Percentiles rank a stretch among this genome's conserved stretches.
These are phyloP conservation scores for Tilletia setariae DNA, from an alignment of 1,284 basidiomycete species.

Conservation along the genomic window DNA sequence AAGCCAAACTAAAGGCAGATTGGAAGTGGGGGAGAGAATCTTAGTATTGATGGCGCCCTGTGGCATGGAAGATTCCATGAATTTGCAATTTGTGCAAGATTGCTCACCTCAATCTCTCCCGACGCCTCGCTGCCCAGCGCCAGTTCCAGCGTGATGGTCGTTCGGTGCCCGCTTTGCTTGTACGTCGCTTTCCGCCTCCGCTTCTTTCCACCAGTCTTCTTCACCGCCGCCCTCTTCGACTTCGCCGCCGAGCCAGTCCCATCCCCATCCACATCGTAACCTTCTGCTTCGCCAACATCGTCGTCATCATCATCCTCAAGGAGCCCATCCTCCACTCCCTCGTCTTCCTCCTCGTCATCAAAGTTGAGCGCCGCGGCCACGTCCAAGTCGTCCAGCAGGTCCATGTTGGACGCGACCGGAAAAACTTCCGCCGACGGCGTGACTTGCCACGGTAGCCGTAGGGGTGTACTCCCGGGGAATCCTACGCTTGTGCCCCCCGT, in stretches of 20 bases:
- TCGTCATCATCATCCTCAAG: background rate
- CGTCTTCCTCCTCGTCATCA: background rate
- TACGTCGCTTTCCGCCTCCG: slow-evolving; percentile 13
- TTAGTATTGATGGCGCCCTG: no score
- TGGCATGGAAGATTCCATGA: no score
- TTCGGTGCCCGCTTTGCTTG: slow-evolving; percentile 22
- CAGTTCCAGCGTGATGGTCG: slow-evolving; percentile 23
- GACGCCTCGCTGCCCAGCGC: slow-evolving; percentile 20
- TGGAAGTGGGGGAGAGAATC: background rate
- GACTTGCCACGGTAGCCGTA: background rate
- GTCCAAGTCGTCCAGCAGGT: slow-evolving; percentile 12
- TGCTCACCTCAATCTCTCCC: slow-evolving; percentile 25
- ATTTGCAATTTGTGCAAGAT: background rate
- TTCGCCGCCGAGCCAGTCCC: background rate
- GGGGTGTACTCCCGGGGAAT: background rate
- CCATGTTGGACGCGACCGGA: background rate
- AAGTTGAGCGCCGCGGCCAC: background rate
- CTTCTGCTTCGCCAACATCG: slow-evolving; percentile 15
- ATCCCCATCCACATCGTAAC: slow-evolving; percentile 23
- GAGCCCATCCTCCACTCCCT: background rate
- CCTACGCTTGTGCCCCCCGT: background rate
- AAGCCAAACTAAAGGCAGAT: slow-evolving; percentile 30
- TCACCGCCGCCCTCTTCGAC: background rate
- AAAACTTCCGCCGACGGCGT: slow-evolving; percentile 4
- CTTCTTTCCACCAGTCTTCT: slow-evolving; percentile 8